A percentile compares a stretch with the other conserved stretches of the same genome.
These are phyloP conservation scores for Bolboschoenus planiculmis DNA, from an alignment of 176 grass and related monocot genomes.

Conservation along the genomic window DNA sequence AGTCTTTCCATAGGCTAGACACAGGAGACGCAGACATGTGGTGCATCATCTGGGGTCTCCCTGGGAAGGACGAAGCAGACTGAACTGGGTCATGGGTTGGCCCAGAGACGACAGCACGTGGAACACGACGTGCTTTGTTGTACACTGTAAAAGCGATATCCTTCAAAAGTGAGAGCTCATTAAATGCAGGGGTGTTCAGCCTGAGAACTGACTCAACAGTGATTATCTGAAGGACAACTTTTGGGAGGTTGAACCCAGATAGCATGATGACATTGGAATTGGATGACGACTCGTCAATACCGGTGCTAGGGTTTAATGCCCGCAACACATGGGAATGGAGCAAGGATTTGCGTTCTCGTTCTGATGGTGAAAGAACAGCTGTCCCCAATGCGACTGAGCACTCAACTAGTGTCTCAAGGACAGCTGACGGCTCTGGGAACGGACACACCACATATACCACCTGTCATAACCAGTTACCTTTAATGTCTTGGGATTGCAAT, in stretches of 20 bases:
- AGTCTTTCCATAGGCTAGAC: conserved; percentile 82
- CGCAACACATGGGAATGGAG: conserved; percentile 61
- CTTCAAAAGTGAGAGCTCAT: conserved; percentile 84
- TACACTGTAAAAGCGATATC: conserved; percentile 98
- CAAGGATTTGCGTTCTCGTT: conserved; percentile 65
- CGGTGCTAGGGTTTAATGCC: conserved; percentile 50
- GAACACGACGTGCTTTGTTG: conserved; percentile 78
- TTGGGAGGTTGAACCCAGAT: conserved; percentile 89
- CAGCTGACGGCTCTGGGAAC: conserved; percentile 71
- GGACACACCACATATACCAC: conserved; percentile 95
- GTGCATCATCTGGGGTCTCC: conserved; percentile 81
- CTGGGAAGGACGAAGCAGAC: conserved; percentile 46
- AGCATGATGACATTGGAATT: conserved; percentile 88
- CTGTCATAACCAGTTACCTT: conserved; percentile 27
- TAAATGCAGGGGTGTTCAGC: conserved; percentile 54
- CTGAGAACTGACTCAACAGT: conserved; percentile 71
- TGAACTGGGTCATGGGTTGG: conserved; percentile 56
- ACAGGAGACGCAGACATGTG: conserved; percentile 53
- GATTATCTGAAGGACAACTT: conserved; percentile 90
- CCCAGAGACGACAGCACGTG: conserved; percentile 33
- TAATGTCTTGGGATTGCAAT: background rate
- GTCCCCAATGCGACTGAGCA: conserved; percentile 82
- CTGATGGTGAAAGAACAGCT: conserved; percentile 46
- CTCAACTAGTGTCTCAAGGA: conserved; percentile 81
- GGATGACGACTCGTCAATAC: conserved; percentile 44